Base-by-base conservation (phyloP, 345 rosid species). In the Nasturtium officinale region DNA sequence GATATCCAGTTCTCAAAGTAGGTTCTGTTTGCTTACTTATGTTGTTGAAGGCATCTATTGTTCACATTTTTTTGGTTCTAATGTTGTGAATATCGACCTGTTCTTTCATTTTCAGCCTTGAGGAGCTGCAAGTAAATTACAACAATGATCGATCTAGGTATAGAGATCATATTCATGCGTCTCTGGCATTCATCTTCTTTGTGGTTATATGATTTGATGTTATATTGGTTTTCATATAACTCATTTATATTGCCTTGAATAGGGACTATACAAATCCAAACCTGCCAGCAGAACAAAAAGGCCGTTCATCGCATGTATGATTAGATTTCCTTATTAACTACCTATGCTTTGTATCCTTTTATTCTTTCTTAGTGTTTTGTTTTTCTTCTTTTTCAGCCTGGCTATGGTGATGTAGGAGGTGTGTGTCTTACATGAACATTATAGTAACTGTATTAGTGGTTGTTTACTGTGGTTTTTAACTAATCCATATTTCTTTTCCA, bases 1-100 rank as follows among this genome's bases (percentile, higher is more conserved):
- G 99, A 95, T 81, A 91, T 95, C 82, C 99, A 95, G 71, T 95
- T 81, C 78, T 95, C 97, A 42, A 95, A 90, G 99, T 95, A 87
- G n/a, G 90, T 73, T 43, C 61, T 58, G 16, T 48, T 71, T 53
- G 8, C 46, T 69, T 51, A 63, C 33, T 32, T 56, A 17, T 75
- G 18, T 48, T 71, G 64, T 30, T 35, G 28, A 23, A 16, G 10
- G 59, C 42, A 23, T 23, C 2, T 23, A 15, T 47, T 56, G 12
- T 77, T 25, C 25, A 40, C 35, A 26, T 51, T 38, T 16, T 16
- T 46, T 20, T 48, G 7, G 16, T 76, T 42, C 15, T 60, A 6
- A 35, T 33, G 37, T 46, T 58, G 15, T 35, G 70, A 33, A 37
- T 50, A 57, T 72, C 63, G 61, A 78, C 21, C 2, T 61, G 42